These are phyloP conservation scores for Solanum chilense DNA, from an alignment of 257 asterid genomes.

Conservation along the genomic window DNA sequence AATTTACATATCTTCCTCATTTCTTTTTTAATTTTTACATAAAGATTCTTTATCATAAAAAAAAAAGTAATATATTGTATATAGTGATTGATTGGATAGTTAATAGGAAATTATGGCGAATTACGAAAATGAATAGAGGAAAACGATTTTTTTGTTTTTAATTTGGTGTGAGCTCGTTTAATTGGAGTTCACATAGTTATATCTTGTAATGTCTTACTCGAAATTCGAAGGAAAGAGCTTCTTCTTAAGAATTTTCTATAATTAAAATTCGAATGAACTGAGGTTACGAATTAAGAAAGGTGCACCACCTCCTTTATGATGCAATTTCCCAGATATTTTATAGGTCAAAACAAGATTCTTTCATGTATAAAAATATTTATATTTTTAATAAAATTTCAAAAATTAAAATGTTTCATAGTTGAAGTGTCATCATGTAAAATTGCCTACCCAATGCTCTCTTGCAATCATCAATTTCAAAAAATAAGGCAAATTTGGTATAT, in stretches of 20 bases:
- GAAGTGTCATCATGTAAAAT: neutral
- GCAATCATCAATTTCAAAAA: neutral
- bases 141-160: neutral
- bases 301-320: too few species aligned
- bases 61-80: neutral
- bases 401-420: neutral
- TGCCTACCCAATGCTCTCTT: neutral
- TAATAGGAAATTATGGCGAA: neutral
- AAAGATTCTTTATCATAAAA: neutral
- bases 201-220: neutral
- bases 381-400: too few species aligned
- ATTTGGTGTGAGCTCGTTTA: too few species aligned
- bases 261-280: neutral
- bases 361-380: neutral
- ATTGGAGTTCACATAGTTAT: too few species aligned
- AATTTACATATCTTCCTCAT: neutral
- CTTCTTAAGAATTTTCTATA: fast-evolving
- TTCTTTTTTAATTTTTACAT: neutral
- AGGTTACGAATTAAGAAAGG: too few species aligned
- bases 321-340: neutral
- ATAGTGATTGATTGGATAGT: neutral
- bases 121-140: neutral
- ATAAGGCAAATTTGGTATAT: neutral
- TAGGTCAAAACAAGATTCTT: neutral
- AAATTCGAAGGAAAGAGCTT: neutral